phyloP scores from a whole-genome alignment of 202 grass and related monocot genomes.

The Panicum virgatum region DNA sequence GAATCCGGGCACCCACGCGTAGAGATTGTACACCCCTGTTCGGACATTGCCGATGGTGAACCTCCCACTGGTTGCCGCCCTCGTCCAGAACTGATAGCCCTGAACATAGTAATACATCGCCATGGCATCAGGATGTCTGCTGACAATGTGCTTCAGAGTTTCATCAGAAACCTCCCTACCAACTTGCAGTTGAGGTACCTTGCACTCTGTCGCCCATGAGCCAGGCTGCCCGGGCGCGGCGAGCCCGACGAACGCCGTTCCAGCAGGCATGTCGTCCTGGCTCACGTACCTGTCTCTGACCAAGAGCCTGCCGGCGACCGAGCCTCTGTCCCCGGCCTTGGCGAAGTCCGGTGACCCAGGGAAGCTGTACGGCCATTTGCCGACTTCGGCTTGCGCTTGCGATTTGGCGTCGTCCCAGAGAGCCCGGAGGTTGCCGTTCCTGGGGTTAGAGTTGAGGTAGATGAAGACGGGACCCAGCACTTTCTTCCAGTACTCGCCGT shows the following conservation, averaged over 20 bases:
- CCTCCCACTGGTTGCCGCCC: neutral
- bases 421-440: neutral
- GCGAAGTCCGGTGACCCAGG: constrained; percentile 52
- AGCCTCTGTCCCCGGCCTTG: constrained; percentile 50
- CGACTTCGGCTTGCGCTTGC: constrained; percentile 42
- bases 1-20: constrained; percentile 69
- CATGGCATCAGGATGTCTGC: neutral
- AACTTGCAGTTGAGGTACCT: neutral
- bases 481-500: constrained; percentile 81
- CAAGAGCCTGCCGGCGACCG: constrained; percentile 43
- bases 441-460: constrained; percentile 65
- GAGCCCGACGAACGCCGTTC: constrained; percentile 50
- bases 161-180: neutral
- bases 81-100: constrained; percentile 60
- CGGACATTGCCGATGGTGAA: constrained; percentile 50
- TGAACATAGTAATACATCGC: neutral
- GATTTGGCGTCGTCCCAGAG: constrained; percentile 74
- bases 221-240: constrained; percentile 59
- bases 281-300: constrained; percentile 49
- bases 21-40: constrained; percentile 55
- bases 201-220: constrained; percentile 67
- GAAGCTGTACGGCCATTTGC: constrained; percentile 72
- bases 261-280: neutral
- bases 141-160: neutral
- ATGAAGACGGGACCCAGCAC: constrained; percentile 18